These are phyloP conservation scores for Austroboletus niveus DNA, from an alignment of 1,284 basidiomycete genomes.

Conservation along the genomic window DNA sequence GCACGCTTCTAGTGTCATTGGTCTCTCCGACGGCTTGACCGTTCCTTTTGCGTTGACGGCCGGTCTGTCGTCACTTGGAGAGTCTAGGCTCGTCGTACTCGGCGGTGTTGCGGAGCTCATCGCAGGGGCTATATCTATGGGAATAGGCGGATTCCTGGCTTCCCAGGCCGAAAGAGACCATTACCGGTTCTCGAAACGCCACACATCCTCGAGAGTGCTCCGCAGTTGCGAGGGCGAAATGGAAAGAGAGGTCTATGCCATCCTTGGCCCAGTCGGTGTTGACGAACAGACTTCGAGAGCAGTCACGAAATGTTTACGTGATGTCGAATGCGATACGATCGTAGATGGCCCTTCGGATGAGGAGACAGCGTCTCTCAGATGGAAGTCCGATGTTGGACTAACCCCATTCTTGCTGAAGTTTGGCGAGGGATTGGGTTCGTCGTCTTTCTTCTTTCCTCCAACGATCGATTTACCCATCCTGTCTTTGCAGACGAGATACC, in stretches of 20 bases:
- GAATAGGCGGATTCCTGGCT: conserved; percentile 95
- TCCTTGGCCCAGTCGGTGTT: conserved; percentile 88
- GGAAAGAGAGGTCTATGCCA: conserved; percentile 89
- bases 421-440: conserved; percentile 80
- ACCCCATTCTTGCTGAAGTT: conserved; percentile 93
- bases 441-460: background rate
- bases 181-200: conserved; percentile 77
- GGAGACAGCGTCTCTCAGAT: conserved; percentile 51
- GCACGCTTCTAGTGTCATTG: conserved; percentile 69
- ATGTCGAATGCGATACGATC: conserved; percentile 54
- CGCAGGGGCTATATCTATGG: conserved; percentile 96
- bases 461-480: background rate
- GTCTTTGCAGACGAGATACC: conserved; percentile 74
- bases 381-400: conserved; percentile 75
- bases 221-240: conserved; percentile 92
- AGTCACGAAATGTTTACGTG: conserved; percentile 74
- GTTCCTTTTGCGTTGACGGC: conserved; percentile 91
- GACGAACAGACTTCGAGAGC: conserved; percentile 77
- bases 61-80: conserved; percentile 88
- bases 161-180: conserved; percentile 96
- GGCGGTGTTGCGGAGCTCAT: conserved; percentile 92
- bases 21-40: conserved; percentile 93
- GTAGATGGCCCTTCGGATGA: conserved; percentile 38
- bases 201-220: conserved; percentile 78
- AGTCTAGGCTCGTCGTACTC: conserved; percentile 85